Base-by-base conservation (phyloP, 768 basidiomycete species). In the Mrakia gelida region DNA sequence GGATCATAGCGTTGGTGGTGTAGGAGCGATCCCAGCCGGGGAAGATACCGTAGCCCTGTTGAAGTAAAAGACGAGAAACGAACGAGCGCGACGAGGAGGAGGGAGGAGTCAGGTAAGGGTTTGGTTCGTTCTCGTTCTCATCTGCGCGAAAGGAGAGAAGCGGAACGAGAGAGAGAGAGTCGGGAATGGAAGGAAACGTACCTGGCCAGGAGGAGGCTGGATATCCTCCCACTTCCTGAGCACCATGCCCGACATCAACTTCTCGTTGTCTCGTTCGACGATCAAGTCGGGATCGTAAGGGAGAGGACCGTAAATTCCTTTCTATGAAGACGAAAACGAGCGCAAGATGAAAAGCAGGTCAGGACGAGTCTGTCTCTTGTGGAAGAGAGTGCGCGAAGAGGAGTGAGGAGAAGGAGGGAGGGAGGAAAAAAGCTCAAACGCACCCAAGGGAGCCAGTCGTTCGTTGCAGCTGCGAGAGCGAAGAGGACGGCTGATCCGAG, bases 1-100 rank as follows among this genome's bases (percentile, higher is more conserved):
- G 30, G 1, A 67, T 34, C 63, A 8, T 67, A 32, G 30, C 32
- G n/a, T 34, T 32, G 32, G 34, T 30, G 30, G 63, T 67, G 63
- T 67, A 67, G 10, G 63, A 67, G 16, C 63, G n/a, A 32, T 67
- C 63, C 18, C 30, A 28, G 28, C 63, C 63, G 63, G 63, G 63
- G 30, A 28, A 67, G 63, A 67, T 67, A 3, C 63, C 63, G 63
- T 67, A 67, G 18, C 63, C 63, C 63, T 54, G 52, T 16, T 3
- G n/a, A n/a, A n/a, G n/a, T n/a, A 23, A 11, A 23, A 23, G 52
- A 23, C 13, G 52, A 23, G n/a, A 54, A 3, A 3, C 38, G 52
- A 54, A 23, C 13, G 52, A 23, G 23, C 38, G 38, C 38, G 38
- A 38, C 38, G 38, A 38, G 4, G 38, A 23, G 52, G 52, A 54